These are phyloP conservation scores for Fusarium acutatum DNA, from an alignment of 2,329 filamentous ascomycete genomes.

Conservation along the genomic window DNA sequence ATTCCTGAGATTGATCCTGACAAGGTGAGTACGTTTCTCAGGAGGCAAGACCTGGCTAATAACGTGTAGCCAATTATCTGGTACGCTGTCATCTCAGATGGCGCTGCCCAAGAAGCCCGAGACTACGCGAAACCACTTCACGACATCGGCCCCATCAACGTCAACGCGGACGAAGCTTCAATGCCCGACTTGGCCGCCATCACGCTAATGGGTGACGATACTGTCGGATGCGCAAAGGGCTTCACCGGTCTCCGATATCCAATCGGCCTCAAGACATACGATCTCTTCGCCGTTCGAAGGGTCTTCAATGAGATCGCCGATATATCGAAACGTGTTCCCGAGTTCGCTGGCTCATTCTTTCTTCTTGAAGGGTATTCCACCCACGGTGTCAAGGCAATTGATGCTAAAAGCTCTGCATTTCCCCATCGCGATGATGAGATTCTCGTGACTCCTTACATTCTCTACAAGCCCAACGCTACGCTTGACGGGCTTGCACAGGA, in stretches of 20 bases:
- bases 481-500: conserved; percentile 8
- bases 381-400: conserved; percentile 5
- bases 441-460: conserved; percentile 6
- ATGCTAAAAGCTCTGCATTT: conserved; percentile 12
- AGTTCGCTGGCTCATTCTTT: conserved; percentile 49
- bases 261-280: conserved; percentile 52
- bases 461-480: conserved; percentile 21
- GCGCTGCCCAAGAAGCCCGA: conserved; percentile 46
- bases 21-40: neutral
- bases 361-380: conserved; percentile 62
- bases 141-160: conserved; percentile 49
- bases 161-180: conserved; percentile 42
- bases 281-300: conserved; percentile 37
- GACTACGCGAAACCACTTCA: conserved; percentile 52
- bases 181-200: conserved; percentile 54
- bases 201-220: conserved; percentile 49
- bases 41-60: neutral
- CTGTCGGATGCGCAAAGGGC: conserved; percentile 52
- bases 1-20: conserved; percentile 22
- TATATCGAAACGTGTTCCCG: conserved; percentile 14
- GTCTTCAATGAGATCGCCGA: conserved; percentile 45
- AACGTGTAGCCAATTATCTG: conserved; percentile 47
- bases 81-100: conserved; percentile 53
- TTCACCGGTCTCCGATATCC: conserved; percentile 52
- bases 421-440: conserved; percentile 25